Conservation (phyloP, 371 early-diverging fungal species). For the Apophysomyces elegans region DNA sequence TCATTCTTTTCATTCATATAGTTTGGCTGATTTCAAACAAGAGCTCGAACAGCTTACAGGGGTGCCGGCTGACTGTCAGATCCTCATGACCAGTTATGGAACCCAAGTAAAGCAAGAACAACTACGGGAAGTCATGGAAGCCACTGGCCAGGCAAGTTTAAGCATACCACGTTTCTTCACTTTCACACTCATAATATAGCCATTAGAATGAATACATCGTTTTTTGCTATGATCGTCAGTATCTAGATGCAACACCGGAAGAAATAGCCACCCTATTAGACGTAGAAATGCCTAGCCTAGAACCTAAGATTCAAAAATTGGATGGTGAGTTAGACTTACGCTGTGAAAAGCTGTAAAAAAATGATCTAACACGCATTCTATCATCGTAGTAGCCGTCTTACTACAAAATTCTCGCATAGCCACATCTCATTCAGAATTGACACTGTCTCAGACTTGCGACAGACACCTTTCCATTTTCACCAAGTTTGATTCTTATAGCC, state of each 20-base stretch:
- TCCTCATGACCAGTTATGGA: conserved; percentile 67
- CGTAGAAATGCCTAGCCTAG: conserved; percentile 41
- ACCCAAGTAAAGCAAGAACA: conserved; percentile 58
- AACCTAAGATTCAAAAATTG: conserved; percentile 34
- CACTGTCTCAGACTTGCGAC: conserved; percentile 23
- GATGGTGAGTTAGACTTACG: conserved; percentile 22
- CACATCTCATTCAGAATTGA: conserved; percentile 4
- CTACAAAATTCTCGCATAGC: conserved; percentile 12
- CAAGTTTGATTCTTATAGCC: conserved; percentile 37
- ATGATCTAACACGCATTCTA: background rate
- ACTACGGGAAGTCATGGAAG: conserved; percentile 49
- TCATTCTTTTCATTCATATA: conserved; percentile 18
- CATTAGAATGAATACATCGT: conserved; percentile 49
- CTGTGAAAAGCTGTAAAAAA: background rate
- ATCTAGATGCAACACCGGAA: conserved; percentile 35
- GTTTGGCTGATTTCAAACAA: conserved; percentile 54
- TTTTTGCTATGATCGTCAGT: conserved; percentile 49
- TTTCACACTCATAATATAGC: background rate
- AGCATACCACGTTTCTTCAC: background rate
- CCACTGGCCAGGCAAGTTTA: conserved; percentile 53
- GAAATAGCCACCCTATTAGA: conserved; percentile 36
- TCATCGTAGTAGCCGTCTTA: conserved; percentile 11
- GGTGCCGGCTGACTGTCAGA: conserved; percentile 55
- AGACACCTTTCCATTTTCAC: conserved; percentile 28
- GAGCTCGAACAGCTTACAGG: conserved; percentile 53